These are phyloP conservation scores for Colletotrichum limetticola DNA, from an alignment of 2,329 filamentous ascomycete genomes.

Conservation along the genomic window DNA sequence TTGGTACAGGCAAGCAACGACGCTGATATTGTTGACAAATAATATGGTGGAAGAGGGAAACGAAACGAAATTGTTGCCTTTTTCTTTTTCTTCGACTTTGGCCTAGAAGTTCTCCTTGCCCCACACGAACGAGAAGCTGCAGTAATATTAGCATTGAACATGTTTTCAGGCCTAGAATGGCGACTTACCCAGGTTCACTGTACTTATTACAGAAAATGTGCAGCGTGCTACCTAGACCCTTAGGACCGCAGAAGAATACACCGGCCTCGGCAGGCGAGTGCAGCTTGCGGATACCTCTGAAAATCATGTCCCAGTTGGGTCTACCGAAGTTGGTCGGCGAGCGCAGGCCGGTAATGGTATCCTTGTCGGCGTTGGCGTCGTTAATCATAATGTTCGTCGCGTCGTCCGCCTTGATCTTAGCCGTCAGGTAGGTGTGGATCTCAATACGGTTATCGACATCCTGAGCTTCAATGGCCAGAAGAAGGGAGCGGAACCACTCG, in stretches of 20 bases:
- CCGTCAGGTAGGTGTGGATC: constrained; percentile 89
- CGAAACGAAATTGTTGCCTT: constrained; percentile 31
- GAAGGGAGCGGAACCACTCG: constrained; percentile 88
- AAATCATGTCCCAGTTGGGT: constrained; percentile 93
- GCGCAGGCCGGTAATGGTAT: constrained; percentile 84
- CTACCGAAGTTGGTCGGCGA: constrained; percentile 87
- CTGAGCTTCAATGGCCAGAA: constrained; percentile 87
- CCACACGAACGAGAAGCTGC: constrained; percentile 73
- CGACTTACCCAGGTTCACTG: constrained; percentile 78
- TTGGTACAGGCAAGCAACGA: constrained; percentile 13
- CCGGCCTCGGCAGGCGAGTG: constrained; percentile 78
- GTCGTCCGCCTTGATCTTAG: constrained; percentile 86
- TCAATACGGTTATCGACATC: constrained; percentile 87
- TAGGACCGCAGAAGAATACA: constrained; percentile 89
- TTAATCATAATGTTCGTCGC: constrained; percentile 95
- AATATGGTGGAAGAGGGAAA: constrained; percentile 34
- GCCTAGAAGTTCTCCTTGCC: constrained; percentile 75
- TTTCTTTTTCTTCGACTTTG: constrained; percentile 1
- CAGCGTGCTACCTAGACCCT: constrained; percentile 78
- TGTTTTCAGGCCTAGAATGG: neutral
- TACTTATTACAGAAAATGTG: constrained; percentile 92
- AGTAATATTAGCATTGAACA: constrained; percentile 32
- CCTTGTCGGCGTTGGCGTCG: constrained; percentile 84
- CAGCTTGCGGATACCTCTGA: constrained; percentile 83
- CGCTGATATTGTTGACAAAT: constrained; percentile 29